Evolutionary conservation across 1,284 basidiomycete species (phyloP), one percentile per base, ranked within the genome.

Genomic region (Bjerkandera adusta): DNA sequence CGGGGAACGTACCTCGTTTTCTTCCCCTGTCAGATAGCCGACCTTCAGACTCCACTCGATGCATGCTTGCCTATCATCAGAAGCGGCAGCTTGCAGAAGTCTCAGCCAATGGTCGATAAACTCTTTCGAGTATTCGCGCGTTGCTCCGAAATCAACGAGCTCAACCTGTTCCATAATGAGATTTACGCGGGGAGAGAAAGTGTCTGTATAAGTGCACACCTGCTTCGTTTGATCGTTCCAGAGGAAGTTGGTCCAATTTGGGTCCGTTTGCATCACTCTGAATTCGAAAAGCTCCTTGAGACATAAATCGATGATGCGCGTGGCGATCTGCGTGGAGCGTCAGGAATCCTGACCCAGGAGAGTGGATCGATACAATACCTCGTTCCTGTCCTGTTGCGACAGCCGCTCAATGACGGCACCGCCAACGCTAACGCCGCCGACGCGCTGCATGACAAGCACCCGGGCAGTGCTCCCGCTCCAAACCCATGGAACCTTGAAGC

Each of bases 211-310:
- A n/a, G 11, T 21, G 26, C 56, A 11, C 21, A 79, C 77, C 68
- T 79, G 69, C 37, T 75, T 72, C 1, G 82, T 80, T 3, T 66
- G 48, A 3, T 73, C 61, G 66, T 95, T 89, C 82, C 88, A 98
- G 22, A 99, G 71, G 70, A 99, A 99, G 66, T 98, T 99, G 18
- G 90, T 91, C 90, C 92, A 98, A 63, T 99, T 99, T 1, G 97
- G 96, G 66, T 99, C 96, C 0, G 96, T 99, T 67, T 99, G 97
- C 97, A 99, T 98, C 37, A 89, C 71, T 20, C 90, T 75, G 71
- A 95, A 97, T 49, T 85, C 75, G 68, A 98, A 97, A 11, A 98
- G 79, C 64, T 99, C 96, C 48, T 79, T 82, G 33, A 99, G 71
- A 59, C 93, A 97, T 3, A 99, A 77, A 42, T 92, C 85, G 41